A percentile compares a stretch with the other conserved stretches of the same genome.
phyloP scores from a whole-genome alignment of 2,329 filamentous ascomycete species.

The Epichloe gansuensis region DNA sequence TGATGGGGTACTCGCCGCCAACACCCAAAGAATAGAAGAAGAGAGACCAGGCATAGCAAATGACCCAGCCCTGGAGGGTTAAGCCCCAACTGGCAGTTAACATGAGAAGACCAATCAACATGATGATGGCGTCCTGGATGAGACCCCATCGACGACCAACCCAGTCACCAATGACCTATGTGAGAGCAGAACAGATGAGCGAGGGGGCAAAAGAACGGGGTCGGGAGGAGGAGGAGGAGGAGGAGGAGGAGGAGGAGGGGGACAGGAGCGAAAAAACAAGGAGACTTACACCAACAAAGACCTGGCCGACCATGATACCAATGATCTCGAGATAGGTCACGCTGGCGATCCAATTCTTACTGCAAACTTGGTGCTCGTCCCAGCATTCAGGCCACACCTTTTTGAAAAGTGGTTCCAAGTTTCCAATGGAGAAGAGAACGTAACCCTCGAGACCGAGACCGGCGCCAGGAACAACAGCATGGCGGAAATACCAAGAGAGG shows the following conservation, averaged over 20 bases:
- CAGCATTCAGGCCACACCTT: conserved; percentile 71
- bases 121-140: conserved; percentile 86
- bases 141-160: conserved; percentile 88
- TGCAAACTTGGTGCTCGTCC: conserved; percentile 54
- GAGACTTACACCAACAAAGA: conserved; percentile 61
- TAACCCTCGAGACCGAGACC: conserved; percentile 91
- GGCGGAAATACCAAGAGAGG: conserved; percentile 74
- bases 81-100: conserved; percentile 83
- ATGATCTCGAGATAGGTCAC: conserved; percentile 87
- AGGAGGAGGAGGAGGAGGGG: neutral
- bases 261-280: neutral
- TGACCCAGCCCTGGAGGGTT: conserved; percentile 85
- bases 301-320: conserved; percentile 91
- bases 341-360: conserved; percentile 66
- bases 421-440: conserved; percentile 93
- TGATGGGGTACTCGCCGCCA: conserved; percentile 92
- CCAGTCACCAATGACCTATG: conserved; percentile 50
- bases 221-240: neutral
- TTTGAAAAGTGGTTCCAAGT: conserved; percentile 71
- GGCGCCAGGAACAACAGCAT: conserved; percentile 84
- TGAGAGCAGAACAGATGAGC: conserved; percentile 10
- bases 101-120: conserved; percentile 89
- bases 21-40: conserved; percentile 62
- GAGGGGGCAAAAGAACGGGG: neutral
- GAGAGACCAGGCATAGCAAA: conserved; percentile 89